A percentile compares a stretch with the other conserved stretches of the same genome.
Conservation (phyloP, 31 red algal species). For the Porphyra umbilicalis region DNA sequence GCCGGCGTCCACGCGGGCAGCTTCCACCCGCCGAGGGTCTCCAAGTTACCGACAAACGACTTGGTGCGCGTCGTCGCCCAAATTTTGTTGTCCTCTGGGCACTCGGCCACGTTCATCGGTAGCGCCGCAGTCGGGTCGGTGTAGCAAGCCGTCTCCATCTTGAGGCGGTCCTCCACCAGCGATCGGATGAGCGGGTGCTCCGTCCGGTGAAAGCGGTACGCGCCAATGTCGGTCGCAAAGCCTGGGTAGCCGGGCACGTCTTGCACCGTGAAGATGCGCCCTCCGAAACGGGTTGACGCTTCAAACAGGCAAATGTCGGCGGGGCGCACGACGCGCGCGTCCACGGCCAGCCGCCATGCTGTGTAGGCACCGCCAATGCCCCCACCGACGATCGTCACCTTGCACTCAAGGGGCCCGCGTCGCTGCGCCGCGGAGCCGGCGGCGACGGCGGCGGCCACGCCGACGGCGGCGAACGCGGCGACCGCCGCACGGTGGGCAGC, state of each 20-base stretch:
- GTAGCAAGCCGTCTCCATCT: slow-evolving; percentile 7
- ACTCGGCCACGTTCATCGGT: neutral
- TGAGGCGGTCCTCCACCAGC: slow-evolving; percentile 10
- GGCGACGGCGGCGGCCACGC: too few relatives aligned
- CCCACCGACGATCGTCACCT: slow-evolving; percentile 11
- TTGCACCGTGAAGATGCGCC: slow-evolving; percentile 29
- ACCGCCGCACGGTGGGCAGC: too few relatives aligned
- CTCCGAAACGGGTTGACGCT: slow-evolving; percentile 19
- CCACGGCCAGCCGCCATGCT: slow-evolving; percentile 21
- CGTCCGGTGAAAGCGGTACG: slow-evolving; percentile 40
- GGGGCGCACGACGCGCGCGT: neutral
- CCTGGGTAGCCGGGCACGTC: slow-evolving; percentile 10
- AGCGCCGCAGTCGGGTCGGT: slow-evolving; percentile 18
- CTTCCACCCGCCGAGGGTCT: neutral
- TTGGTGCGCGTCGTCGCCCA: too few relatives aligned
- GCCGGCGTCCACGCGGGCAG: neutral
- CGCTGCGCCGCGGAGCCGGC: too few relatives aligned
- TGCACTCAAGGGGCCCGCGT: too few relatives aligned
- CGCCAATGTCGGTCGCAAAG: slow-evolving; percentile 29
- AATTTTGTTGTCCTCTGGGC: neutral
- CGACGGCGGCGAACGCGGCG: too few relatives aligned
- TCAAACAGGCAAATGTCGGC: slow-evolving; percentile 25
- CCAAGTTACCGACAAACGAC: too few relatives aligned
- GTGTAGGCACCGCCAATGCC: too few relatives aligned
- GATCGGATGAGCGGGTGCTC: too few relatives aligned